phyloP scores from a whole-genome alignment of 768 basidiomycete genomes.

The Cyclocybe cylindracea region DNA sequence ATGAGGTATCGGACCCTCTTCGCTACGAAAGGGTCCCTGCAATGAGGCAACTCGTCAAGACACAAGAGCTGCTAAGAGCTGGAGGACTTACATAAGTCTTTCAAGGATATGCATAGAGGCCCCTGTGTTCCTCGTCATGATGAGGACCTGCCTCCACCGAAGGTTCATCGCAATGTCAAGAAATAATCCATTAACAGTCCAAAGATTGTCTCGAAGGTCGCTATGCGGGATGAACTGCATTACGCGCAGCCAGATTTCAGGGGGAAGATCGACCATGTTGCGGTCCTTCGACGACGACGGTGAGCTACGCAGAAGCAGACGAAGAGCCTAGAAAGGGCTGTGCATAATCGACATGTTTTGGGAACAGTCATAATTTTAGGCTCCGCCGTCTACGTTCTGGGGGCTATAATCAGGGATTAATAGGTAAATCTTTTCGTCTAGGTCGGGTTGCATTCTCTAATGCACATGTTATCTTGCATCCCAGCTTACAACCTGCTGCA shows the following conservation, averaged over 20 bases:
- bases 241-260: slow-evolving; percentile 34
- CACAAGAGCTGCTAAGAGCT: not conserved
- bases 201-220: slow-evolving; percentile 17
- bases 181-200: slow-evolving; percentile 33
- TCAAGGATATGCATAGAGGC: slow-evolving; percentile 7
- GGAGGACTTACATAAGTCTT: slow-evolving; percentile 1
- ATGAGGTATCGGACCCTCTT: slow-evolving; percentile 21
- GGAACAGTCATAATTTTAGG: too few species aligned
- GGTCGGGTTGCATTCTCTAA: too few species aligned
- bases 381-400: too few species aligned
- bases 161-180: slow-evolving; percentile 30
- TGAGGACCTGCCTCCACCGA: slow-evolving; percentile 25
- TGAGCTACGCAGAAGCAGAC: too few species aligned
- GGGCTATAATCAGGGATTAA: too few species aligned
- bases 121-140: slow-evolving; percentile 20
- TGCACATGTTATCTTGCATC: too few species aligned
- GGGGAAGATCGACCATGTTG: slow-evolving; percentile 23
- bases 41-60: not conserved
- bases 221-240: slow-evolving; percentile 27
- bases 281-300: not conserved
- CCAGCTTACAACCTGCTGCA: too few species aligned
- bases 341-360: too few species aligned
- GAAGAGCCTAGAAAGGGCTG: too few species aligned
- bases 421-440: too few species aligned
- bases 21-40: slow-evolving; percentile 23